Evolutionary conservation across 495 filamentous ascomycete species (phyloP).

Genomic region (Penicillium argentinense): DNA sequence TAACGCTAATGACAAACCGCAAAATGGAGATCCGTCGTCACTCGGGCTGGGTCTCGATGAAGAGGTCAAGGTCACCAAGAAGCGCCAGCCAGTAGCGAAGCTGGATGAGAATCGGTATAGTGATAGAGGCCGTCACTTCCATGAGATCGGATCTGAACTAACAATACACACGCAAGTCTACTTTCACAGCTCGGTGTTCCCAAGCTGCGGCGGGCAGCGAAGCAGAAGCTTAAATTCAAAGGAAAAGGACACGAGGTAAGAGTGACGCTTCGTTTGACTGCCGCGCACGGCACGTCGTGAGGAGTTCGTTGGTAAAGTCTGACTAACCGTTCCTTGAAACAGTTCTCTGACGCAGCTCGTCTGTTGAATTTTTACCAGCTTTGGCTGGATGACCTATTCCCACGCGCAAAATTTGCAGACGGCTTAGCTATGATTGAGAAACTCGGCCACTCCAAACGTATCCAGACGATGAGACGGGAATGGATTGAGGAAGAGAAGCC

Average conservation of each 20-base stretch:
- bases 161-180: constrained; percentile 57
- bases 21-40: constrained; percentile 31
- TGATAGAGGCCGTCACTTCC: too few relatives aligned
- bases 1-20: constrained; percentile 26
- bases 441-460: constrained; percentile 74
- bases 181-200: constrained; percentile 81
- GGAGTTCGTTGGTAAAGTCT: too few relatives aligned
- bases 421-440: constrained; percentile 92
- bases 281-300: too few relatives aligned
- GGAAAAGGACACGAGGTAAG: constrained; percentile 91
- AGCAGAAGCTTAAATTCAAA: constrained; percentile 73
- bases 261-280: constrained; percentile 4
- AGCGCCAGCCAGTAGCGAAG: constrained; percentile 74
- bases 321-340: too few relatives aligned
- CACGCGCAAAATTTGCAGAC: constrained; percentile 90
- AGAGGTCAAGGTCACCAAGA: constrained; percentile 77
- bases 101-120: constrained; percentile 81
- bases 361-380: constrained; percentile 90
- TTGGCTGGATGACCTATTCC: constrained; percentile 96
- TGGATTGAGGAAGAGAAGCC: constrained; percentile 80
- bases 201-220: constrained; percentile 70
- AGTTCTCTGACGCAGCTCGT: constrained; percentile 84
- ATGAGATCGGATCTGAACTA: neutral
- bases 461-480: constrained; percentile 71
- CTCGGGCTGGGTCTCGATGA: constrained; percentile 74